Evolutionary conservation across 352 stramenopile species (phyloP), one percentile per base, ranked within the genome.

Genomic region (Phytophthora vignae): DNA sequence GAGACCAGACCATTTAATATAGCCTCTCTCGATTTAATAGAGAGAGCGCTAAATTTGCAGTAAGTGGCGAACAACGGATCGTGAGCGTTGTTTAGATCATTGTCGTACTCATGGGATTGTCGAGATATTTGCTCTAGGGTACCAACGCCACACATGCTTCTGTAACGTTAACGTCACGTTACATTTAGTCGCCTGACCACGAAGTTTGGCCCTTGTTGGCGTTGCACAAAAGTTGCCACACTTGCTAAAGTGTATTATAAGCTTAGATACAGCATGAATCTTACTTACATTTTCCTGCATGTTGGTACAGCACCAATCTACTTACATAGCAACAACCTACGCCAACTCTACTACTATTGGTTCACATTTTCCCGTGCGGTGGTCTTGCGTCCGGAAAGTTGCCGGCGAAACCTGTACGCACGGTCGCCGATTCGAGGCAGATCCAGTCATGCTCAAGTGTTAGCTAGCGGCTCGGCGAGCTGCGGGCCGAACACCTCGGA

Each of bases 321-420:
- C 40, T 48, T 21, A 21, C 4, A 21, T 48, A 27, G 3, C 1
- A 21, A 21, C 21, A 38, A 42, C 5, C 25, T 38, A 40, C 40
- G 40, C 17, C 42, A 2, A 15, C 11, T n/a, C 4, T 48, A 48
- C 14, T 48, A 15, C 17, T 48, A 48, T 10, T 48, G 40, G 40
- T 21, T 17, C 36, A 48, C 12, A 48, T 48, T n/a, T n/a, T 48
- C 12, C 40, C 21, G 36, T 0, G 14, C 17, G 40, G 40, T n/a
- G 40, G 42, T 21, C n/a, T 48, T 21, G 22, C 22, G 52, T 48
- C 57, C 55, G 54, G 48, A 46, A 64, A 55, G 55, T 68, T 50
- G 64, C n/a, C 19, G 33, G 58, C 31, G n/a, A 21, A 55, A 44
- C 19, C 67, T 69, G 67, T 27, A 64, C 60, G 40, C 60, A 64